phyloP scores from a whole-genome alignment of 345 rosid genomes.

The Fremontodendron californicum region DNA sequence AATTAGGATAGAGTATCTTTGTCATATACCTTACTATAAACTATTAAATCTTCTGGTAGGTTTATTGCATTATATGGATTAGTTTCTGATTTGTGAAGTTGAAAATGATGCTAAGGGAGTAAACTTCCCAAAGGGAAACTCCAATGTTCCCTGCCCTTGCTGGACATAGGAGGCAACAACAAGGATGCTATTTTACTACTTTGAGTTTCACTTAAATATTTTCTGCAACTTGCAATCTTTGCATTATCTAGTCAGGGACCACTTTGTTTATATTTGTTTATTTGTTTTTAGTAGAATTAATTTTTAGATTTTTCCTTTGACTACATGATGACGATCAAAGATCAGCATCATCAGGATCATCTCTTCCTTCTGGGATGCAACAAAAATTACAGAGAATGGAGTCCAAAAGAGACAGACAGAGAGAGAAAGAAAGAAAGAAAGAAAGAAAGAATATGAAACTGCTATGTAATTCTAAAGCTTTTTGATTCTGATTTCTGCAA shows the following conservation, averaged over 20 bases:
- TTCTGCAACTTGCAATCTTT: slow-evolving; percentile 2
- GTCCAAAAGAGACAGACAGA: too few species aligned
- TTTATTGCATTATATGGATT: neutral
- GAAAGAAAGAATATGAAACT: neutral
- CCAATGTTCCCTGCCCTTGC: neutral
- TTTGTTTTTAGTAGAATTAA: neutral
- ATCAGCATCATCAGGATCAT: neutral
- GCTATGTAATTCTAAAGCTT: neutral
- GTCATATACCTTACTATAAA: neutral
- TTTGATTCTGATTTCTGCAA: neutral
- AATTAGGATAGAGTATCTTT: neutral
- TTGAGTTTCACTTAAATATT: neutral
- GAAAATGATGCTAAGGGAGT: neutral
- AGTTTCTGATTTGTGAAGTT: neutral
- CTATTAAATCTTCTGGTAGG: neutral
- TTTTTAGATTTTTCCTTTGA: neutral
- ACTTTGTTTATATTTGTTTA: neutral
- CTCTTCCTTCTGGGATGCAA: neutral
- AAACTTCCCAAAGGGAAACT: neutral
- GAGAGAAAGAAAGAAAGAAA: too few species aligned
- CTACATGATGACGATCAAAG: neutral
- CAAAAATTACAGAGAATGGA: neutral
- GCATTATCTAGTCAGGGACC: neutral
- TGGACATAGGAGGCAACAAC: neutral
- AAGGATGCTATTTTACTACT: neutral